Conservation (phyloP, 129 eudicot genomes). For the Pittosporum tobira region DNA sequence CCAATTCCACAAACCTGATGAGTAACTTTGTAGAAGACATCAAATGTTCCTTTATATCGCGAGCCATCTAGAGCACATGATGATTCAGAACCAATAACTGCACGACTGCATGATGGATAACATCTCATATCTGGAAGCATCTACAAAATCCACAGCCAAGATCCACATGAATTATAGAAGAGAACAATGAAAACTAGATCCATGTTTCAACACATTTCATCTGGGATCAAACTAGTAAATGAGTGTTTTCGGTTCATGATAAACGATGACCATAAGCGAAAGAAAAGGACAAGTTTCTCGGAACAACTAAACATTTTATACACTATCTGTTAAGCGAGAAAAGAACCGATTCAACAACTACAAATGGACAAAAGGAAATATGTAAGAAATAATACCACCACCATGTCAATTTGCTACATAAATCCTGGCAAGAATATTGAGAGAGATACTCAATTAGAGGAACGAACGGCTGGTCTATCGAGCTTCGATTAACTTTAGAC, state of each 20-base stretch:
- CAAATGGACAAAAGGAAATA: no score
- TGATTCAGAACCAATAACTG: constrained; percentile 26
- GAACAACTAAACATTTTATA: neutral
- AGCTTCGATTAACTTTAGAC: neutral
- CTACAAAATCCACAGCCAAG: constrained; percentile 28
- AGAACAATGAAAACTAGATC: neutral
- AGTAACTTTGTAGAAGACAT: constrained; percentile 62
- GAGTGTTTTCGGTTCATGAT: no score
- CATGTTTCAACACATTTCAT: neutral
- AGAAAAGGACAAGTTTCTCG: neutral
- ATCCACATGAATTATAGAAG: neutral
- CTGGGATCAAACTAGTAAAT: neutral
- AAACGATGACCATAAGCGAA: neutral
- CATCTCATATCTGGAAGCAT: constrained; percentile 47
- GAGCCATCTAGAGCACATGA: constrained; percentile 34
- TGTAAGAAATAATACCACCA: neutral
- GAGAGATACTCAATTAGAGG: neutral
- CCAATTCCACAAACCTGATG: constrained; percentile 52
- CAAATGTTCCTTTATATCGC: constrained; percentile 72
- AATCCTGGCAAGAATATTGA: no score
- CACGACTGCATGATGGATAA: constrained; percentile 32
- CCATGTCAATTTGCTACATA: neutral
- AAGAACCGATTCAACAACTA: neutral
- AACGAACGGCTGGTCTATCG: neutral
- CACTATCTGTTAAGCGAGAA: neutral